These are phyloP conservation scores for Yamadazyma songkhlaensis DNA, from an alignment of 1,139 yeast species.

Conservation along the genomic window DNA sequence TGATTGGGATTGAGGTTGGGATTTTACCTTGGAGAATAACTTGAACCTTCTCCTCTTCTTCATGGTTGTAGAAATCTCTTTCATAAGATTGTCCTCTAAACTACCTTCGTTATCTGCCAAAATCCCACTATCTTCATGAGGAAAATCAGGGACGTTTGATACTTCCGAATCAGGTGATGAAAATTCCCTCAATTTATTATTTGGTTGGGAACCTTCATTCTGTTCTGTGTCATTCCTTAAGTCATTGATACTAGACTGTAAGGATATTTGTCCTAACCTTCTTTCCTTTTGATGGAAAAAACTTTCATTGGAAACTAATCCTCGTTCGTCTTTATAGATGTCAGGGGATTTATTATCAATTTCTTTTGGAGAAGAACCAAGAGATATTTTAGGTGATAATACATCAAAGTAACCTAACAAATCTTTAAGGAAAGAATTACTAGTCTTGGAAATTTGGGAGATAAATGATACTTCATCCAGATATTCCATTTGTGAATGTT, in stretches of 20 bases:
- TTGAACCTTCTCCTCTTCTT: background rate
- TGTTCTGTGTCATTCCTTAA: too few species aligned
- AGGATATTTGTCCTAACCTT: constrained; percentile 5
- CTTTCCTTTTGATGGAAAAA: constrained; percentile 5
- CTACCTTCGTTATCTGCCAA: constrained; percentile 2
- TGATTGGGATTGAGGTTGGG: too few species aligned
- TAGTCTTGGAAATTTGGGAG: background rate
- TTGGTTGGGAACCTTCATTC: too few species aligned
- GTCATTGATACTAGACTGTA: background rate
- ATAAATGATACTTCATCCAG: constrained; percentile 8
- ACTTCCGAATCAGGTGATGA: too few species aligned
- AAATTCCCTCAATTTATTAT: too few species aligned
- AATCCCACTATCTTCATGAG: constrained; percentile 1
- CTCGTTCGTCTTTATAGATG: background rate
- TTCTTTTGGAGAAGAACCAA: too few species aligned
- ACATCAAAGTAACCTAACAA: constrained; percentile 4
- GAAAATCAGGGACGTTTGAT: too few species aligned
- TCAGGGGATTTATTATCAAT: too few species aligned
- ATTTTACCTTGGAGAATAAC: background rate
- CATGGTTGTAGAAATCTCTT: too few species aligned
- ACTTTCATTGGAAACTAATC: constrained; percentile 2
- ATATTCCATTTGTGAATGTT: too few species aligned
- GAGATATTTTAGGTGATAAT: background rate
- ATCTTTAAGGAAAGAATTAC: constrained; percentile 4
- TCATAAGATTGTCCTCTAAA: background rate